phyloP scores from a whole-genome alignment of 106 monocot genomes.

The Platanthera zijinensis region DNA sequence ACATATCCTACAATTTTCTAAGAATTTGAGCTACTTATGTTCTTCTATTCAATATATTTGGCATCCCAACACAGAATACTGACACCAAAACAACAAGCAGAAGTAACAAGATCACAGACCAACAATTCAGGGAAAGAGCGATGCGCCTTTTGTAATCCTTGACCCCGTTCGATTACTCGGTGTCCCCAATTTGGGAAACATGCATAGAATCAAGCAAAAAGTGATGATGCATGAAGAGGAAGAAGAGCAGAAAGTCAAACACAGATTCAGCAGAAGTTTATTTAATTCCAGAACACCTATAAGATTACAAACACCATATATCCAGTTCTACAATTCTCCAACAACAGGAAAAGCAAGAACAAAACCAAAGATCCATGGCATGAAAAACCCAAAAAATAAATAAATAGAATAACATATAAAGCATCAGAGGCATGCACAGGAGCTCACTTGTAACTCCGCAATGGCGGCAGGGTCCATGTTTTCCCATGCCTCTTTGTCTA shows the following conservation, averaged over 20 bases:
- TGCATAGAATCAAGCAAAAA: background rate
- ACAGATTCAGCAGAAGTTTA: background rate
- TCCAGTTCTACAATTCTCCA: background rate
- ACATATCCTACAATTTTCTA: background rate
- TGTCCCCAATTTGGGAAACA: background rate
- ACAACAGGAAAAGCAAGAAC: constrained; percentile 8
- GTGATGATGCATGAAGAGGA: background rate
- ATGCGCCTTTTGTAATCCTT: background rate
- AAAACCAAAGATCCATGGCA: constrained; percentile 11
- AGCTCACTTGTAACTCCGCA: constrained; percentile 99
- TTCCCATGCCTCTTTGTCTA: constrained; percentile 53
- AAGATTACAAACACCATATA: constrained; percentile 1
- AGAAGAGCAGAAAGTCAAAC: background rate
- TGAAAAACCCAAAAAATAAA: constrained; percentile 2
- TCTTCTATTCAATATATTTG: background rate
- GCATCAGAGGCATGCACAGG: constrained; percentile 23
- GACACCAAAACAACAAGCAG: background rate
- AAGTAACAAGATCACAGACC: background rate
- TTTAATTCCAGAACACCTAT: constrained; percentile 1
- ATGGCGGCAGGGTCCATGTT: constrained; percentile 96
- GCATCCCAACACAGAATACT: background rate
- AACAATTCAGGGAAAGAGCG: constrained; percentile 1
- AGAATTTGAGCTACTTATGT: background rate
- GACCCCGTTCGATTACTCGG: background rate
- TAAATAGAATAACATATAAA: constrained; percentile 4